Conservation (phyloP, 768 basidiomycete species). For the Podaxis mareebaensis region DNA sequence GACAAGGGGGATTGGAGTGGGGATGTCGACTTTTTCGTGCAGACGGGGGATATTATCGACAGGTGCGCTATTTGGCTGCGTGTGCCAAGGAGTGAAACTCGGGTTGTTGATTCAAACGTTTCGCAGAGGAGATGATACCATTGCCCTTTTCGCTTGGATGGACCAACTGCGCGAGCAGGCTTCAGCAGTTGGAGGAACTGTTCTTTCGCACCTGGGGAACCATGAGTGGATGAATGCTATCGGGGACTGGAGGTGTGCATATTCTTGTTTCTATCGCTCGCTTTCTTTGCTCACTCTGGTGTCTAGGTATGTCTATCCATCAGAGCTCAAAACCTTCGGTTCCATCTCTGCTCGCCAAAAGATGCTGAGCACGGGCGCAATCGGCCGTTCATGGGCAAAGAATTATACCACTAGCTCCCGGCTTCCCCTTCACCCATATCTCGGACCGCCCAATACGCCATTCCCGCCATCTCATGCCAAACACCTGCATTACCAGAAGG, state of each 20-base stretch:
- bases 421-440: conserved; percentile 73
- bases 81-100: neutral
- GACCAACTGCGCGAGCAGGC: conserved; percentile 82
- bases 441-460: conserved; percentile 67
- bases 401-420: conserved; percentile 86
- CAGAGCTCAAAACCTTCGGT: conserved; percentile 85
- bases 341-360: conserved; percentile 68
- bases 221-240: conserved; percentile 96
- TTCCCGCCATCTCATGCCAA: conserved; percentile 42
- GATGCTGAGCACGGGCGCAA: conserved; percentile 70
- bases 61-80: conserved; percentile 45
- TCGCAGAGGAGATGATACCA: conserved; percentile 84
- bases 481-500: conserved; percentile 32
- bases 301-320: conserved; percentile 77
- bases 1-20: conserved; percentile 78
- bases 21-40: conserved; percentile 82
- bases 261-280: neutral
- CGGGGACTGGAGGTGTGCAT: conserved; percentile 38
- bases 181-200: conserved; percentile 58
- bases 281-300: neutral
- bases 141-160: conserved; percentile 83
- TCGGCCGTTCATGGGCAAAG: conserved; percentile 79
- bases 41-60: conserved; percentile 96
- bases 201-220: conserved; percentile 86
- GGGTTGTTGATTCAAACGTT: neutral